A percentile compares a stretch with the other conserved stretches of the same genome.
These are phyloP conservation scores for Boletales sp. DNA, from an alignment of 768 basidiomycete genomes.

Conservation along the genomic window DNA sequence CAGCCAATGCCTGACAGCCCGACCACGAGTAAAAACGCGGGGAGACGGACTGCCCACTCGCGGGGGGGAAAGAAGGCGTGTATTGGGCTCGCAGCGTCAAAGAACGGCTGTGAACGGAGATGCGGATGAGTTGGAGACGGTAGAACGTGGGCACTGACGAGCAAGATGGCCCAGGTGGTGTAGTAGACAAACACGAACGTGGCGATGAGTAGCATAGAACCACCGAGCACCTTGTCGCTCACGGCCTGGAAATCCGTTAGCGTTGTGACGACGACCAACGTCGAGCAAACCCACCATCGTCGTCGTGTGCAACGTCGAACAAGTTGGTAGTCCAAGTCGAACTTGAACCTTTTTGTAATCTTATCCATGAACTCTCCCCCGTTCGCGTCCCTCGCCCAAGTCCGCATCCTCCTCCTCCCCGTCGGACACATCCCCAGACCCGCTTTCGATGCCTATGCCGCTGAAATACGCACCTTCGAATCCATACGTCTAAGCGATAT, in stretches of 20 bases:
- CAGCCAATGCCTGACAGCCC: slow-evolving; percentile 78
- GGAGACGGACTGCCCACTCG: slow-evolving; percentile 90
- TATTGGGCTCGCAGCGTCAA: slow-evolving; percentile 68
- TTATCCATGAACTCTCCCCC: slow-evolving; percentile 60
- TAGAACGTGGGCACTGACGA: slow-evolving; percentile 47
- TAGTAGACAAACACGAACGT: slow-evolving; percentile 83
- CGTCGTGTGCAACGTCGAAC: too few relatives aligned
- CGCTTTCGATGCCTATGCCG: slow-evolving; percentile 71
- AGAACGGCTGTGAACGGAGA: slow-evolving; percentile 62
- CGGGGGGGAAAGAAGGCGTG: slow-evolving; percentile 80
- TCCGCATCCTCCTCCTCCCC: slow-evolving; percentile 82
- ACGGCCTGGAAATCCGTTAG: slow-evolving; percentile 46
- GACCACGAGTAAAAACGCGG: slow-evolving; percentile 75
- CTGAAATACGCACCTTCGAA: slow-evolving; percentile 71
- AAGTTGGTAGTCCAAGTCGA: slow-evolving; percentile 18
- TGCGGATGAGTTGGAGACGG: slow-evolving; percentile 1
- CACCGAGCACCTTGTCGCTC: slow-evolving; percentile 80
- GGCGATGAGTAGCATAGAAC: slow-evolving; percentile 75
- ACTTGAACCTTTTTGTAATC: slow-evolving; percentile 3
- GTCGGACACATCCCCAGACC: slow-evolving; percentile 69
- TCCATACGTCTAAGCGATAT: slow-evolving; percentile 78
- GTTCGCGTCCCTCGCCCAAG: slow-evolving; percentile 81
- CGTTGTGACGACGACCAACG: not conserved
- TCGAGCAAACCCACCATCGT: slow-evolving; percentile 24
- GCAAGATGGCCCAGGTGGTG: slow-evolving; percentile 84